A percentile compares a stretch with the other conserved stretches of the same genome.
These are phyloP conservation scores for Nissolia schottii DNA, from an alignment of 306 rosid species.

Conservation along the genomic window DNA sequence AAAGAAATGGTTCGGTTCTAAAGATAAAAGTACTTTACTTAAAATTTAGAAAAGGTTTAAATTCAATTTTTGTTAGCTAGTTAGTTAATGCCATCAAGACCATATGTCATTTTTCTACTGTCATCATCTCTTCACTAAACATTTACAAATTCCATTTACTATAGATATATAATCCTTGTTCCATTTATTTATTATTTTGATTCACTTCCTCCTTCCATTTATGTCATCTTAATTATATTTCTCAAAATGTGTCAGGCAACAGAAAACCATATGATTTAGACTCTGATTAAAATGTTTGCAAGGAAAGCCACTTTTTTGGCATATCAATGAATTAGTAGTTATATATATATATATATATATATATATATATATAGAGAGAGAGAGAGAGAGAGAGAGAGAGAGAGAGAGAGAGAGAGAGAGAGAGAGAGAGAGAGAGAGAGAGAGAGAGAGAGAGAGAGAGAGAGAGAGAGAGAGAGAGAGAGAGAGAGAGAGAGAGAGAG, in stretches of 20 bases:
- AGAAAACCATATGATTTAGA: slow-evolving; percentile 33
- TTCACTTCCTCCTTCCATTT: not conserved
- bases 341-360: too few relatives aligned
- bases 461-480: too few relatives aligned
- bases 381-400: too few relatives aligned
- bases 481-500: too few relatives aligned
- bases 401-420: too few relatives aligned
- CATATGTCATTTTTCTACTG: not conserved
- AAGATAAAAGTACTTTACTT: not conserved
- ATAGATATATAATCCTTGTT: not conserved
- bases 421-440: too few relatives aligned
- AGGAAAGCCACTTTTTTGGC: slow-evolving; percentile 35
- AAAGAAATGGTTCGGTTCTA: not conserved
- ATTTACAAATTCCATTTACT: not conserved
- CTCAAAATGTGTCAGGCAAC: slow-evolving; percentile 29
- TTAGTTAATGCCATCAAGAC: not conserved
- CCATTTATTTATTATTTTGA: too few relatives aligned
- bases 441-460: too few relatives aligned
- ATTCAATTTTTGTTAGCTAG: not conserved
- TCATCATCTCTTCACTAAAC: not conserved
- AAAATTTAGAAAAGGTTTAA: not conserved
- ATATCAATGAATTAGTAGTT: slow-evolving; percentile 15
- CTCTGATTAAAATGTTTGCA: slow-evolving; percentile 14
- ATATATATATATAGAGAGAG: too few relatives aligned
- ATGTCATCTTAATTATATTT: slow-evolving; percentile 23